phyloP scores from a whole-genome alignment of 768 basidiomycete species.

The Rhizopogon roseolus region DNA sequence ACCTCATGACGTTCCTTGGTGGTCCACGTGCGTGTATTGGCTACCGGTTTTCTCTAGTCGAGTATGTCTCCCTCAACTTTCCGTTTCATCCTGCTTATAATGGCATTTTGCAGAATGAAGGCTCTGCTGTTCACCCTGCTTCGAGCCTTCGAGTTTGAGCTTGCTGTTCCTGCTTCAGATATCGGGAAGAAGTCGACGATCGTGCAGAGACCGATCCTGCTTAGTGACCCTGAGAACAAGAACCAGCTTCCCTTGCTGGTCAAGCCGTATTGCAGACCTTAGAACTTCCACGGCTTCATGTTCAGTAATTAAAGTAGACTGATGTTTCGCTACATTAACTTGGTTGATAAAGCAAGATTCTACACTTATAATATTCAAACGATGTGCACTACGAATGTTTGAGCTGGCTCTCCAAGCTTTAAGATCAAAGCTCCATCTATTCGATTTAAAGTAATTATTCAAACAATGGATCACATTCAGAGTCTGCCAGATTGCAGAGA shows the following conservation, averaged over 20 bases:
- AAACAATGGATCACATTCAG: neutral
- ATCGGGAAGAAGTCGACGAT: slow-evolving; percentile 25
- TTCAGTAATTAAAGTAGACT: neutral
- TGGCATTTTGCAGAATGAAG: slow-evolving; percentile 27
- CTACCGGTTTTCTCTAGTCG: slow-evolving; percentile 57
- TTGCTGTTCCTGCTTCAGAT: slow-evolving; percentile 44
- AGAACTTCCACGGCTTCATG: neutral
- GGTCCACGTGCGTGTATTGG: slow-evolving; percentile 67
- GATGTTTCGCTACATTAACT: too few species aligned
- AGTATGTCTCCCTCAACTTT: slow-evolving; percentile 32
- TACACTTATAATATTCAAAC: too few species aligned
- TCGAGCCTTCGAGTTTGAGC: slow-evolving; percentile 46
- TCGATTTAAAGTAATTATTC: neutral
- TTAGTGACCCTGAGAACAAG: slow-evolving; percentile 31
- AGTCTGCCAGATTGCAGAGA: neutral
- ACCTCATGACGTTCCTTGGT: slow-evolving; percentile 57
- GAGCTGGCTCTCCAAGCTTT: too few species aligned
- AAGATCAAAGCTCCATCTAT: neutral
- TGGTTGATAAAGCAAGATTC: too few species aligned
- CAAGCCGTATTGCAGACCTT: slow-evolving; percentile 3
- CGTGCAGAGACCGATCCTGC: slow-evolving; percentile 41
- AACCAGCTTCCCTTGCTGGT: slow-evolving; percentile 40
- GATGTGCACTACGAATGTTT: too few species aligned
- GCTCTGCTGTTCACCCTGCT: slow-evolving; percentile 45
- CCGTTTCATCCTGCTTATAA: neutral